phyloP scores from a whole-genome alignment of 2,329 filamentous ascomycete species.

The Ascochyta fabae region DNA sequence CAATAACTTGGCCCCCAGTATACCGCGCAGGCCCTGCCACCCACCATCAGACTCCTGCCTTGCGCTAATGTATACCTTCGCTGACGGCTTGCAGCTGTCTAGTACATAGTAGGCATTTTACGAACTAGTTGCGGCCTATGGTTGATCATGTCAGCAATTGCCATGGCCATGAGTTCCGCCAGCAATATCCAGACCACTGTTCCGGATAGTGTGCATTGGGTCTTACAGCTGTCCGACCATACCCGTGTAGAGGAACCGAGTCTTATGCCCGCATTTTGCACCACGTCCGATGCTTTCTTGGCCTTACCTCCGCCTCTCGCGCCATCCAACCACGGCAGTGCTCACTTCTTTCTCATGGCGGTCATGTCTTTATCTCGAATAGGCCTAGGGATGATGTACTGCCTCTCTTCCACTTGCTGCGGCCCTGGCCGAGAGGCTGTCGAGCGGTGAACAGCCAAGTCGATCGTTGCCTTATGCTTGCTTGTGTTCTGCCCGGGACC shows the following conservation, averaged over 20 bases:
- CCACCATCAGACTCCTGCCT: constrained; percentile 21
- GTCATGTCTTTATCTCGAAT: constrained; percentile 21
- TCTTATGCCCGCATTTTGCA: constrained; percentile 33
- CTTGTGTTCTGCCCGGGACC: constrained; percentile 30
- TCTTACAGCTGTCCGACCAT: constrained; percentile 21
- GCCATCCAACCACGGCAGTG: constrained; percentile 28
- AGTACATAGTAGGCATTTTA: constrained; percentile 19
- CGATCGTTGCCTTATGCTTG: constrained; percentile 26
- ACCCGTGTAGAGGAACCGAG: constrained; percentile 28
- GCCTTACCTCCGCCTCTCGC: constrained; percentile 27
- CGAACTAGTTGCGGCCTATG: constrained; percentile 35
- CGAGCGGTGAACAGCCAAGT: constrained; percentile 20
- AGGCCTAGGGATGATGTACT: constrained; percentile 29
- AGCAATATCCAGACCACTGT: constrained; percentile 30
- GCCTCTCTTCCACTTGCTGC: constrained; percentile 21
- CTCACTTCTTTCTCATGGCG: constrained; percentile 29
- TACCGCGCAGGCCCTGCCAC: constrained; percentile 21
- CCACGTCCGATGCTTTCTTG: constrained; percentile 24
- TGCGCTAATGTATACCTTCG: constrained; percentile 11
- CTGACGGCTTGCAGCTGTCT: constrained; percentile 28
- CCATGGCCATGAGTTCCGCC: constrained; percentile 23
- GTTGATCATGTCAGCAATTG: constrained; percentile 36
- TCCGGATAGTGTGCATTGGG: constrained; percentile 21
- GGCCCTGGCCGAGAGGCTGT: constrained; percentile 23
- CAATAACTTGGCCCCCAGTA: constrained; percentile 28